Evolutionary conservation across 306 rosid genomes (phyloP).

Genomic region (Dryas drummondii): DNA sequence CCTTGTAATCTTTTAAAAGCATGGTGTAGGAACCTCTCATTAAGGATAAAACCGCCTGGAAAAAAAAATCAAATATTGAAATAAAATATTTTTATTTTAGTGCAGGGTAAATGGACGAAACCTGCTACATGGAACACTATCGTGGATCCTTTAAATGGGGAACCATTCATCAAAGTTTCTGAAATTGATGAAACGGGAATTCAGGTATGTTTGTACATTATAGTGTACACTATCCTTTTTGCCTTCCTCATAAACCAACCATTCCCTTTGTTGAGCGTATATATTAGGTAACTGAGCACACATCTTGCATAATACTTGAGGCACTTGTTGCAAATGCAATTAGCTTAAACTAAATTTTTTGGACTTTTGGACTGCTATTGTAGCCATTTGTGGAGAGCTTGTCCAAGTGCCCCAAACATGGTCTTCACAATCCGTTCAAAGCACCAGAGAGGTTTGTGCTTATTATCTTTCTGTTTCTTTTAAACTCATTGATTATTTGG

Average conservation of each 20-base stretch:
- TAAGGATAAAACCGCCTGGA: not conserved
- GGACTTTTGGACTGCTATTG: conserved; percentile 30
- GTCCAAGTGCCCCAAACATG: conserved; percentile 89
- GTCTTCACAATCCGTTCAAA: conserved; percentile 94
- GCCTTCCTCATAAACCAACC: conserved; percentile 18
- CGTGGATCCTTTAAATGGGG: conserved; percentile 93
- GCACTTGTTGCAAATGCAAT: not conserved
- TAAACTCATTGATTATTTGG: not conserved
- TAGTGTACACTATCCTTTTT: conserved; percentile 5
- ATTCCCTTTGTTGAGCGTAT: conserved; percentile 15
- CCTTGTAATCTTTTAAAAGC: not conserved
- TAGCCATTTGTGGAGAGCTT: conserved; percentile 92
- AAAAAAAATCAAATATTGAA: not conserved
- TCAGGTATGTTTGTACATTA: conserved; percentile 50
- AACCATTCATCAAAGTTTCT: conserved; percentile 81
- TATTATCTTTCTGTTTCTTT: not conserved
- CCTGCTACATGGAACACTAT: conserved; percentile 63
- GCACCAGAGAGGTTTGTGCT: conserved; percentile 82
- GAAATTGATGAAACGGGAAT: conserved; percentile 81
- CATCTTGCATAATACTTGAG: not conserved
- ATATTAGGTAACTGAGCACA: not conserved
- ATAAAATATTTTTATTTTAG: conserved; percentile 43
- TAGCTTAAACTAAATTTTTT: conserved; percentile 1
- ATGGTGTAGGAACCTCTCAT: not conserved
- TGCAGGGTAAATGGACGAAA: conserved; percentile 89